Percentiles rank a stretch among this genome's conserved stretches.
These are phyloP conservation scores for Suillus weaverae DNA, from an alignment of 768 basidiomycete species.

Conservation along the genomic window DNA sequence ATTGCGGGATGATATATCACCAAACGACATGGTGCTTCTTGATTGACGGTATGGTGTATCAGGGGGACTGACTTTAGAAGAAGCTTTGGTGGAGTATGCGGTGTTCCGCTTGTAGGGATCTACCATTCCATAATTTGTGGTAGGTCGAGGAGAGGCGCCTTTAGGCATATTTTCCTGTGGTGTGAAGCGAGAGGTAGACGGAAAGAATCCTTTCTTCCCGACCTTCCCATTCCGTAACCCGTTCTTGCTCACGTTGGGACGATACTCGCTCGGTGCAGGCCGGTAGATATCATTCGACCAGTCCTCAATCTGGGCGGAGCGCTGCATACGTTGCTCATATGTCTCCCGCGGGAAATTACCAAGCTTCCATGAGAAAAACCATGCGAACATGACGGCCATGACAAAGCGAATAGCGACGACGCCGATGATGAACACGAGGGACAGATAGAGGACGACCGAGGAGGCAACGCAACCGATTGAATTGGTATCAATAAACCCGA, in stretches of 20 bases:
- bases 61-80: slow-evolving; percentile 62
- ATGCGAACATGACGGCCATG: slow-evolving; percentile 96
- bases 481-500: slow-evolving; percentile 94
- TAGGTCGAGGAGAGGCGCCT: slow-evolving; percentile 50
- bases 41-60: slow-evolving; percentile 78
- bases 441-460: slow-evolving; percentile 89
- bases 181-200: slow-evolving; percentile 74
- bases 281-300: slow-evolving; percentile 97
- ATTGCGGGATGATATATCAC: slow-evolving; percentile 37
- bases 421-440: slow-evolving; percentile 95
- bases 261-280: slow-evolving; percentile 85
- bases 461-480: slow-evolving; percentile 97
- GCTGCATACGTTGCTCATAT: slow-evolving; percentile 87
- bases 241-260: slow-evolving; percentile 83
- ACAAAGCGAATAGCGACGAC: slow-evolving; percentile 93
- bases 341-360: slow-evolving; percentile 94
- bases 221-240: slow-evolving; percentile 53
- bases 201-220: slow-evolving; percentile 60
- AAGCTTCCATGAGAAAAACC: slow-evolving; percentile 97
- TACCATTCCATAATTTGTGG: slow-evolving; percentile 66
- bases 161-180: slow-evolving; percentile 63
- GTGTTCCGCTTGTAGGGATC: slow-evolving; percentile 67
- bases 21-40: slow-evolving; percentile 79
- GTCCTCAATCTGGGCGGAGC: slow-evolving; percentile 88
- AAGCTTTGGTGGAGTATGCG: slow-evolving; percentile 43